Percentiles rank a stretch among this genome's conserved stretches.
These are phyloP conservation scores for Hippophae gyantsensis DNA, from an alignment of 306 rosid genomes.

Conservation along the genomic window DNA sequence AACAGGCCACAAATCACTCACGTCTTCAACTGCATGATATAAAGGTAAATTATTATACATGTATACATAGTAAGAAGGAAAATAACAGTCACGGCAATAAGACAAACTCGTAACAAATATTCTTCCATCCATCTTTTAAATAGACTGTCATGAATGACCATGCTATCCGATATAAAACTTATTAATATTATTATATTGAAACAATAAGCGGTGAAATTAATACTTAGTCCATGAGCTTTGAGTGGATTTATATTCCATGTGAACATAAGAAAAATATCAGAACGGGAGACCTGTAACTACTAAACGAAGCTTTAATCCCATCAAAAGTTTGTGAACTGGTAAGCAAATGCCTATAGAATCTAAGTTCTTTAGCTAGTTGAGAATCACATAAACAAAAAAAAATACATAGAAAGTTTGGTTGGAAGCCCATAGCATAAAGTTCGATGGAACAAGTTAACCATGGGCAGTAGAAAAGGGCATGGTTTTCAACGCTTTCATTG, in stretches of 20 bases:
- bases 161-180: too few relatives aligned
- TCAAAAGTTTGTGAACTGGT: background rate
- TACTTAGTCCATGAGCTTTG: too few relatives aligned
- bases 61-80: slow-evolving; percentile 10
- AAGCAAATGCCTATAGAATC: background rate
- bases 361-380: background rate
- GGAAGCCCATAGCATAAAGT: too few relatives aligned
- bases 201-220: too few relatives aligned
- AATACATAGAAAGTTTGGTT: background rate
- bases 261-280: background rate
- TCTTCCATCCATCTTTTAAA: slow-evolving; percentile 1
- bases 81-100: slow-evolving; percentile 5
- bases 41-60: slow-evolving; percentile 8
- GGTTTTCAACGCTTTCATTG: too few relatives aligned
- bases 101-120: slow-evolving; percentile 1
- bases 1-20: slow-evolving; percentile 95
- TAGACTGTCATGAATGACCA: too few relatives aligned
- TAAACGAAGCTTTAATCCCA: background rate
- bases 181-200: too few relatives aligned
- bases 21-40: slow-evolving; percentile 82
- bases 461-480: too few relatives aligned
- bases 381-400: background rate
- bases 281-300: background rate
- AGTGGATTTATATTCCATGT: background rate
- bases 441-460: too few relatives aligned